Base-by-base conservation (phyloP, 768 basidiomycete genomes). In the Hemileccinum impolitum region DNA sequence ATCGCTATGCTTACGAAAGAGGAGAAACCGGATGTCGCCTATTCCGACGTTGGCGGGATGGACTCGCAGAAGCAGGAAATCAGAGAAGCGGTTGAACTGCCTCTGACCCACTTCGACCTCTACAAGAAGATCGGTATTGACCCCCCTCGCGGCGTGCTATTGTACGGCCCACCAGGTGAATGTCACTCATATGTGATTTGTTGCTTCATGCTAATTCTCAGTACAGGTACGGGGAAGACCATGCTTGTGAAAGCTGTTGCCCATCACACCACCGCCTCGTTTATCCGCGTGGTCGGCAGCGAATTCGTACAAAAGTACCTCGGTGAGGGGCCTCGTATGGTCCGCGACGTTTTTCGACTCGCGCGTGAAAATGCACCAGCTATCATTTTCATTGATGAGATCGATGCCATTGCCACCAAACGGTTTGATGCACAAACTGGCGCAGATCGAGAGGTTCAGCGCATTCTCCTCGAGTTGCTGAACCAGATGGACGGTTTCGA, bases 401-500 rank as follows among this genome's bases (percentile, higher is more conserved):
- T 94, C 58, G 96, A 99, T 58, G 95, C 96, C 17, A 99, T 99
- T 66, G 96, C 96, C 3, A 98, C 96, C 32, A 99, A 99, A 71
- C 93, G 95, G 65, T 99, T 99, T 70, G 96, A 98, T 64, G 96
- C 96, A 6, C 96, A 99, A 68, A 98, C 96, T 0, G 96, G 96
- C 62, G 96, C 96, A 10, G 96, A 99, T 72, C 80, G 96, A 52
- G 96, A 99, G 73, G 96, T 99, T 5, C 96, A 99, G 70, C 91
- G 96, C 70, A 98, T 99, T 63, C 69, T 99, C 55, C 82, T 99
- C 12, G 96, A 99, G 69, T 74, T 99, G 48, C 76, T 99, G 51
- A 98, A 95, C 65, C 96, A 99, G 65, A 99, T 99, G 96, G 96
- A 99, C 61, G 96, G 96, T 55, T 99, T 99, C 70, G 96, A 99